Percentiles rank a stretch among this genome's conserved stretches.
phyloP scores from a whole-genome alignment of 1,139 yeast genomes.

The Lodderomyces orthopsilosis region DNA sequence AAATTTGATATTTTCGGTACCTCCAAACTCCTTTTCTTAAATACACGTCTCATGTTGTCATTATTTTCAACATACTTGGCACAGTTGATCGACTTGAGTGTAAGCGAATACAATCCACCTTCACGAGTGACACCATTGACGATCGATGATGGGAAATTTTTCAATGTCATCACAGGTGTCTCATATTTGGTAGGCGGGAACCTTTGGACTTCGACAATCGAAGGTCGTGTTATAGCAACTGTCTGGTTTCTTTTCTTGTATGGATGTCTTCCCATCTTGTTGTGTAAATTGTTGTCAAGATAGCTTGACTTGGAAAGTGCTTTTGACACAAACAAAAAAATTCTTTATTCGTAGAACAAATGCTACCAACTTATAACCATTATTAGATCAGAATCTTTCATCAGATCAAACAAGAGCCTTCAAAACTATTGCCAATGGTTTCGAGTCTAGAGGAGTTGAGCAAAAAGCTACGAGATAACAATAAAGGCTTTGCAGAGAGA shows the following conservation, averaged over 20 bases:
- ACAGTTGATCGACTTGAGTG: constrained; percentile 42
- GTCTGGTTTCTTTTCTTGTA: constrained; percentile 3
- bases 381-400: background rate
- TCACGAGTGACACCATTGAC: constrained; percentile 44
- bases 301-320: background rate
- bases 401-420: background rate
- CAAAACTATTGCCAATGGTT: constrained; percentile 9
- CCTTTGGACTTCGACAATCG: constrained; percentile 6
- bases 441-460: constrained; percentile 11
- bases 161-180: constrained; percentile 31
- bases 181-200: constrained; percentile 30
- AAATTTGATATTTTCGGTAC: constrained; percentile 23
- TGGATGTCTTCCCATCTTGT: constrained; percentile 5
- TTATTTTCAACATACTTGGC: constrained; percentile 37
- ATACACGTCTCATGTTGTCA: constrained; percentile 27
- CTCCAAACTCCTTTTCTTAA: constrained; percentile 12
- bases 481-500: constrained; percentile 8
- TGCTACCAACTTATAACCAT: background rate
- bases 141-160: constrained; percentile 40
- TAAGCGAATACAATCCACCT: constrained; percentile 44
- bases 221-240: background rate
- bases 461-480: constrained; percentile 7
- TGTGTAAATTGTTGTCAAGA: too few species aligned
- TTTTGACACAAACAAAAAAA: too few species aligned
- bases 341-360: too few species aligned